Evolutionary conservation across 1,139 yeast species (phyloP), one percentile per base, ranked within the genome.

Genomic region (Maudiozyma humilis): DNA sequence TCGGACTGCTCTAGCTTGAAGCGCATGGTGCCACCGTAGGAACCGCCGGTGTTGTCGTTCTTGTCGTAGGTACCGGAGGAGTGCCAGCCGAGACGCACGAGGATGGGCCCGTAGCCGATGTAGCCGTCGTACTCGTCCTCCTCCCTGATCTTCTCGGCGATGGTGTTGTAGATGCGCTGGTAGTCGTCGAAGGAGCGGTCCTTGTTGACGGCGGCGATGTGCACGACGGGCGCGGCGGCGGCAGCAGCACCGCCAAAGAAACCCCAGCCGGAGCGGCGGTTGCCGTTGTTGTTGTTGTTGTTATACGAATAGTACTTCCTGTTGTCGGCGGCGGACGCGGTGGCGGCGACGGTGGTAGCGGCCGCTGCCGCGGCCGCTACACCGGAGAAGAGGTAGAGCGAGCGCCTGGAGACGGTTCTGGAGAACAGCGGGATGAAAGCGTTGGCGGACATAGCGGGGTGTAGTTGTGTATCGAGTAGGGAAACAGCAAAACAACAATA

Each of bases 21-120:
- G 54, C 86, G 71, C 84, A 86, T 84, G 43, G 95, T 82, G 54
- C 95, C 96, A 47, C 83, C 85, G 62, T 65, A 82, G 4, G 93
- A 80, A 32, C 96, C 96, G 53, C 95, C 96, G 10, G 74, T 58
- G 44, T 72, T 67, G 51, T 74, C 75, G 38, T 67, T 60, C 63
- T 74, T 73, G 54, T 77, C 76, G 63, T 70, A 83, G 31, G 91
- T 80, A 44, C 91, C 93, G 32, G 82, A 72, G 6, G 77, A 55
- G 64, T 83, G 93, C 91, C 91, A 83, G 41, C 89, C 82, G 49
- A 82, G 71, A 60, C 93, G 75, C 37, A 76, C 72, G 44, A 82
- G 68, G 41, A 78, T 74, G 10, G 81, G 82, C 27, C 84, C 88
- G 57, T 78, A 78, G 12, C 89, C 87, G 42, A 76, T 74, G 43